phyloP scores from a whole-genome alignment of 2,329 filamentous ascomycete species.

The Nemania bipapillata region DNA sequence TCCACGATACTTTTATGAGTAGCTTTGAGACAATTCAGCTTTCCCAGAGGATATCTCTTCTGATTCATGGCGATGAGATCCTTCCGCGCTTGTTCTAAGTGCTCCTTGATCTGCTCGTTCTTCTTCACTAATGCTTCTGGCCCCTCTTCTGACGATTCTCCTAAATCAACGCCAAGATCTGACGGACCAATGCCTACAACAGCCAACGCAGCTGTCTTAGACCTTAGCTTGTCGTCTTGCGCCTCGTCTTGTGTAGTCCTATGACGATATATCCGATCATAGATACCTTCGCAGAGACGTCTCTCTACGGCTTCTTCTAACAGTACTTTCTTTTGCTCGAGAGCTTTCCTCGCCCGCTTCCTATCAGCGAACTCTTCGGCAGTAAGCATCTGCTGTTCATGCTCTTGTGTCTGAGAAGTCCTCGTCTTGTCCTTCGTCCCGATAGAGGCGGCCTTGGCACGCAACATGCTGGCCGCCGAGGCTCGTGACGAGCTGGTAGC shows the following conservation, averaged over 20 bases:
- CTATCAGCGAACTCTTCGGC: constrained; percentile 82
- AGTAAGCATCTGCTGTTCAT: constrained; percentile 87
- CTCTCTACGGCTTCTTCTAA: constrained; percentile 93
- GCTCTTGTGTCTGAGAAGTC: constrained; percentile 55
- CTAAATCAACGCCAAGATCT: constrained; percentile 83
- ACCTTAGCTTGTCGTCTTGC: constrained; percentile 91
- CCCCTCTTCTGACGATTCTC: constrained; percentile 64
- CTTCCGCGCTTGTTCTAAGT: constrained; percentile 75
- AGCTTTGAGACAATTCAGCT: constrained; percentile 86
- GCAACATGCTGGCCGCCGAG: constrained; percentile 66
- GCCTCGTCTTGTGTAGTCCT: constrained; percentile 92
- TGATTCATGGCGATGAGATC: constrained; percentile 85
- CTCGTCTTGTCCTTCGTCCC: constrained; percentile 64
- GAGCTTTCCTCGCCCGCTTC: constrained; percentile 78
- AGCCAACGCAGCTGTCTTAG: constrained; percentile 87
- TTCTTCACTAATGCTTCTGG: constrained; percentile 68
- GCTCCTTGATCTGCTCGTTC: constrained; percentile 75
- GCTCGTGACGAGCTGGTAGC: constrained; percentile 65
- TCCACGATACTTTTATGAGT: constrained; percentile 96
- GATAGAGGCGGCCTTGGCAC: constrained; percentile 66
- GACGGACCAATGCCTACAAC: constrained; percentile 90
- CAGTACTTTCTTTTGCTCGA: constrained; percentile 79
- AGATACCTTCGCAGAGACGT: constrained; percentile 84
- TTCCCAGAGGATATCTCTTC: constrained; percentile 87
- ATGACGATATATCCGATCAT: constrained; percentile 89